Percentiles rank a stretch among this genome's conserved stretches.
phyloP scores from a whole-genome alignment of 805 yeast genomes.

The Sugiyamaella chiloensis region DNA sequence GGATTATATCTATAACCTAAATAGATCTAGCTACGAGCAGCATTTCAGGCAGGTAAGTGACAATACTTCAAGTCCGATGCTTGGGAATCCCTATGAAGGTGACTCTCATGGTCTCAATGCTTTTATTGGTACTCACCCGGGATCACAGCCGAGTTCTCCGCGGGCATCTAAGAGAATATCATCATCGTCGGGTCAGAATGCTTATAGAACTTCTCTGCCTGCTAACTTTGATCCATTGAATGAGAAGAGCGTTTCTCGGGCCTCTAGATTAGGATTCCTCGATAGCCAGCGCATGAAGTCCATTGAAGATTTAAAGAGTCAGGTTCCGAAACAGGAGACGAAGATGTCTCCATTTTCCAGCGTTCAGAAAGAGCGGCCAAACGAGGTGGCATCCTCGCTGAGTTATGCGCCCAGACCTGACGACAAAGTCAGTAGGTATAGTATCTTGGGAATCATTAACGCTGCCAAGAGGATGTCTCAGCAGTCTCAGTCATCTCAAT shows the following conservation, averaged over 20 bases:
- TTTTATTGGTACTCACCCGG: not conserved
- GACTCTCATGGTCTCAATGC: not conserved
- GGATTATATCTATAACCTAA: conserved; percentile 6
- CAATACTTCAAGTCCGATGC: not conserved
- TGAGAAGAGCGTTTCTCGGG: conserved; percentile 16
- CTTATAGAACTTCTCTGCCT: conserved; percentile 6
- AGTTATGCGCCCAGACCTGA: conserved; percentile 2
- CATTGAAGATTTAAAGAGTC: not conserved
- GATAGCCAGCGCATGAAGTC: conserved; percentile 5
- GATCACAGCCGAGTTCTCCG: not conserved
- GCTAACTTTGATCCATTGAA: conserved; percentile 17
- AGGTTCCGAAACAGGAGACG: not conserved
- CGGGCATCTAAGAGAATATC: not conserved
- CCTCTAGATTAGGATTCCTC: conserved; percentile 12
- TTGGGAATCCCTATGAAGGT: conserved; percentile 1
- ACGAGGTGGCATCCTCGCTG: not conserved
- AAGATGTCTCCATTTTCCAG: not conserved
- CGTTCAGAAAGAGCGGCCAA: not conserved
- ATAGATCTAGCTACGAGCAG: conserved; percentile 6
- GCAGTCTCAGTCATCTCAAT: conserved; percentile 4
- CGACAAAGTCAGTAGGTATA: conserved; percentile 18
- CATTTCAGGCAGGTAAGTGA: conserved; percentile 4
- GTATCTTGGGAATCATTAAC: conserved; percentile 23
- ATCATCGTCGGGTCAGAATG: not conserved
- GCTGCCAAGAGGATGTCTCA: conserved; percentile 19